phyloP scores from a whole-genome alignment of 257 asterid species.

The Fraxinus quadrangulata region DNA sequence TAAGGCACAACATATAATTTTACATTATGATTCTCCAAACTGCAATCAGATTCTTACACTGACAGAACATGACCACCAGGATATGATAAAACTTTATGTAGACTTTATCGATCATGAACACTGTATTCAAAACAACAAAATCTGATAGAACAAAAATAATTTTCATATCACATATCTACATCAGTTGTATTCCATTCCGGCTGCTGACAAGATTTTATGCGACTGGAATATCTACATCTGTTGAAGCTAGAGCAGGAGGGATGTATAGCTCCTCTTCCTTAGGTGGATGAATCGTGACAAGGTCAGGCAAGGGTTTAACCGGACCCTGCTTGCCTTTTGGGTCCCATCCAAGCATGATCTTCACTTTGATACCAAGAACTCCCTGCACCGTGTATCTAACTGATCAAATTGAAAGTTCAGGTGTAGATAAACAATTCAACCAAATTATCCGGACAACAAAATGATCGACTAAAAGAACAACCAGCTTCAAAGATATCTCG shows the following conservation, averaged over 20 bases:
- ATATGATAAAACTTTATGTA: not conserved
- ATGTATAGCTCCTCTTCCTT: slow-evolving; percentile 49
- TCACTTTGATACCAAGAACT: slow-evolving; percentile 54
- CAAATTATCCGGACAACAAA: too few species aligned
- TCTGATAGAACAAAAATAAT: not conserved
- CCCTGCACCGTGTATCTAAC: slow-evolving; percentile 36
- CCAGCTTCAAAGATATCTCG: too few species aligned
- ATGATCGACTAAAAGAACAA: too few species aligned
- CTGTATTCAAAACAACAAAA: not conserved
- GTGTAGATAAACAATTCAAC: too few species aligned
- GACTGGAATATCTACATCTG: slow-evolving; percentile 39
- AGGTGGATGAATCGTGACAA: slow-evolving; percentile 59
- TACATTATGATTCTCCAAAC: too few species aligned
- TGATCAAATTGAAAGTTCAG: not conserved
- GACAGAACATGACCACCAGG: not conserved
- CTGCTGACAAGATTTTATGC: slow-evolving; percentile 3
- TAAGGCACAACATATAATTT: not conserved
- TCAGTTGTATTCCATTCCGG: not conserved
- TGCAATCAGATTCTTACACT: not conserved
- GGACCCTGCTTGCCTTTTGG: slow-evolving; percentile 62
- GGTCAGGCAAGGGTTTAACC: slow-evolving; percentile 53
- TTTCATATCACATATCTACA: slow-evolving; percentile 3
- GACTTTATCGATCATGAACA: not conserved
- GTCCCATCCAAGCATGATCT: slow-evolving; percentile 74
- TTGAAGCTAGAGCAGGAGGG: slow-evolving; percentile 25